These are phyloP conservation scores for Fusarium albidum DNA, from an alignment of 2,329 filamentous ascomycete species.

Conservation along the genomic window DNA sequence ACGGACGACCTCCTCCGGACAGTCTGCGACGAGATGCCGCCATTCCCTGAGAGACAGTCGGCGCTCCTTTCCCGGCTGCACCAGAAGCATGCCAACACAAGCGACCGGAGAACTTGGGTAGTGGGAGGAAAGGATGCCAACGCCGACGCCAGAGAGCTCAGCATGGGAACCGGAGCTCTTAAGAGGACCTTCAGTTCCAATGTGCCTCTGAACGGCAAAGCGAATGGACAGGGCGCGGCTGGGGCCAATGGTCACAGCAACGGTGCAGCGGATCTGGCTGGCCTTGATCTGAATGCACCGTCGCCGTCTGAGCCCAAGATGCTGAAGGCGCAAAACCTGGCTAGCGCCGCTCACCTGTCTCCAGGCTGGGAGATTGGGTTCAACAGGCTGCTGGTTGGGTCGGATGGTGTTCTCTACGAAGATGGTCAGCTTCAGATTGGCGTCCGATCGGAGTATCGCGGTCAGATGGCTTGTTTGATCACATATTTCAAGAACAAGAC, in stretches of 20 bases:
- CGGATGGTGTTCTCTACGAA: slow-evolving; percentile 92
- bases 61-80: slow-evolving; percentile 91
- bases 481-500: slow-evolving; percentile 97
- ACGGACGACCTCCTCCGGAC: slow-evolving; percentile 93
- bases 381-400: slow-evolving; percentile 78
- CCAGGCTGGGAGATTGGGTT: slow-evolving; percentile 95
- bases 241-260: slow-evolving; percentile 61
- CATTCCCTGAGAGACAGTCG: slow-evolving; percentile 93
- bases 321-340: slow-evolving; percentile 80
- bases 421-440: slow-evolving; percentile 94
- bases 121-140: slow-evolving; percentile 98
- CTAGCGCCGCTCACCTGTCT: slow-evolving; percentile 89
- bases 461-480: slow-evolving; percentile 94
- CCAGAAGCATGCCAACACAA: slow-evolving; percentile 91
- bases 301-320: slow-evolving; percentile 64
- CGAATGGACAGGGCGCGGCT: slow-evolving; percentile 52
- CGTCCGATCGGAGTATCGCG: slow-evolving; percentile 90
- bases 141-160: slow-evolving; percentile 78
- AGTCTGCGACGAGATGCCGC: slow-evolving; percentile 98
- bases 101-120: slow-evolving; percentile 96
- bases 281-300: slow-evolving; percentile 78
- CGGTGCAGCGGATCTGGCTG: slow-evolving; percentile 73
- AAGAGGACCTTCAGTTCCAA: slow-evolving; percentile 84
- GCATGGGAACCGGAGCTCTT: slow-evolving; percentile 80
- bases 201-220: slow-evolving; percentile 58